Evolutionary conservation across 2,329 filamentous ascomycete genomes (phyloP), one percentile per base, ranked within the genome.

Genomic region (Pyrenophora teres): DNA sequence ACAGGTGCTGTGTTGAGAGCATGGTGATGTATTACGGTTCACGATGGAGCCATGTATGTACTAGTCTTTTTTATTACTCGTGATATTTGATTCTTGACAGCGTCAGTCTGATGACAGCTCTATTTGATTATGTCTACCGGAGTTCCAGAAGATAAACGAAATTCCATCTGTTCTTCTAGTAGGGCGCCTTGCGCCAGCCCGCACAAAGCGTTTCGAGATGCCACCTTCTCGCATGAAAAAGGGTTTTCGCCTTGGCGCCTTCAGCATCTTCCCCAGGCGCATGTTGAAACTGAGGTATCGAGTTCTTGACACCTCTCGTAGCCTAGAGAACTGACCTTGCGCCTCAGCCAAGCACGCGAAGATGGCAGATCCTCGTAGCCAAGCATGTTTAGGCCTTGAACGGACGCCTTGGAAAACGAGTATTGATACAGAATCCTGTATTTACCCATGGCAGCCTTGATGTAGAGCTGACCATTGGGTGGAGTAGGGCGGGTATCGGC

Each of bases 301-400:
- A 51, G 53, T 46, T 52, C 40, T 57, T 50, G 55, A 43, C 53
- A 56, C 53, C 53, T 54, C 40, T 58, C 47, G 45, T 23, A 27
- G 53, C 41, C 40, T 50, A 36, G 15, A 36, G 37, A 50, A 38
- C 42, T 23, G 42, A 21, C 38, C 21, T 45, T 46, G 38, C 27
- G 21, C 47, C 39, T 35, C 43, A 23, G 60, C 59, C 62, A 64
- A 63, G 62, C 43, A 40, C 37, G 21, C 16, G 46, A 40, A 50
- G 54, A 60, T 63, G 60, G 62, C 60, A 46, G 50, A 44, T 54
- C 27, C 47, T 46, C 18, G 62, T 46, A 62, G 60, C 63, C 63
- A 66, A 66, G 63, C 53, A 52, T 37, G 55, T 59, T 62, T 62
- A 30, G 40, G 54, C 43, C 33, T 53, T 32, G 15, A 31, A 38